Evolutionary conservation across 331 rosid species (phyloP).

Genomic region (Malus hybrid): DNA sequence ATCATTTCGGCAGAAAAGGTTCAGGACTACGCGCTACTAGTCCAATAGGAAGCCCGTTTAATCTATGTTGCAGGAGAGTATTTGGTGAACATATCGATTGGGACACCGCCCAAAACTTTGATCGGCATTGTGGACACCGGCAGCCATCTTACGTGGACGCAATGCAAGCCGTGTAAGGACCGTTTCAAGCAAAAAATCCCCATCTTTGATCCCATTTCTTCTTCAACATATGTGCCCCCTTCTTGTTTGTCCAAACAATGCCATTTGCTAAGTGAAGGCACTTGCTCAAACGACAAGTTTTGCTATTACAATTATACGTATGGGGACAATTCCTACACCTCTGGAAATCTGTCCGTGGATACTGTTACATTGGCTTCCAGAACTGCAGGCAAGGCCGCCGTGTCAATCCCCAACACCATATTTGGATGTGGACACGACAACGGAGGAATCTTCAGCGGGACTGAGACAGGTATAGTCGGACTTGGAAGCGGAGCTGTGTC

Average conservation of each 20-base stretch:
- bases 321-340: background rate
- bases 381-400: no score
- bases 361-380: background rate
- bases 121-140: slow-evolving; percentile 2
- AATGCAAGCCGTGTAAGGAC: background rate
- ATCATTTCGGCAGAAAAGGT: background rate
- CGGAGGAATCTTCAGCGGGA: background rate
- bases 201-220: background rate
- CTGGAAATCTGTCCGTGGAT: background rate
- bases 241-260: background rate
- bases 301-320: background rate
- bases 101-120: background rate
- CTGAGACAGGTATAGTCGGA: background rate
- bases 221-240: background rate
- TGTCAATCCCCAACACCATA: background rate
- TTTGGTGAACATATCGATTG: slow-evolving; percentile 1
- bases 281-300: background rate
- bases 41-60: background rate
- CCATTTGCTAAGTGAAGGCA: no score
- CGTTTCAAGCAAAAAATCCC: background rate
- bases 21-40: background rate
- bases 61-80: background rate
- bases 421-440: background rate
- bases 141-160: background rate
- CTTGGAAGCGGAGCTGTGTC: background rate